Conservation (phyloP, 306 rosid genomes). For the Acacia crassicarpa region DNA sequence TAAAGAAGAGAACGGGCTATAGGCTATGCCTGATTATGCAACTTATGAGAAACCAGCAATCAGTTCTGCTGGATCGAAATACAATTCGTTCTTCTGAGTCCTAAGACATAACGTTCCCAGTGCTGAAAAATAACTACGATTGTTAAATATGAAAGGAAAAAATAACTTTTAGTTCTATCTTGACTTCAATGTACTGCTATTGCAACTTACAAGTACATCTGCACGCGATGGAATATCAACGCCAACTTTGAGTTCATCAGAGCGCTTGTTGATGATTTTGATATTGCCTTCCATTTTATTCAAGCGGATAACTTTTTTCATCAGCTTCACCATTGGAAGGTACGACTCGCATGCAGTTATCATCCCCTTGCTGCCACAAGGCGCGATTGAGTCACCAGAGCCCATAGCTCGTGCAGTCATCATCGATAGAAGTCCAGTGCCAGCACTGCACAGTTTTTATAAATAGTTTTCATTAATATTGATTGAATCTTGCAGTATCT, state of each 20-base stretch:
- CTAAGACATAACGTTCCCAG: background rate
- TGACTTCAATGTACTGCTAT: background rate
- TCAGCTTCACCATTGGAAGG: slow-evolving; percentile 95
- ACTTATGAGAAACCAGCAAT: background rate
- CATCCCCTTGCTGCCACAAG: slow-evolving; percentile 41
- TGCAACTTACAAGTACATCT: slow-evolving; percentile 68
- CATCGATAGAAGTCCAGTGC: slow-evolving; percentile 94
- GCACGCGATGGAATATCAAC: slow-evolving; percentile 68
- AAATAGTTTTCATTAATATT: background rate
- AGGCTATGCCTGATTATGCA: background rate
- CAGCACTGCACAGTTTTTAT: slow-evolving; percentile 57
- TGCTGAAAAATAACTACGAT: background rate
- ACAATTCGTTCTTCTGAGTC: background rate
- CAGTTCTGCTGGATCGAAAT: background rate
- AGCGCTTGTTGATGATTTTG: slow-evolving; percentile 72
- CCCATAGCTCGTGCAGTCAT: slow-evolving; percentile 92
- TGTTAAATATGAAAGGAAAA: background rate
- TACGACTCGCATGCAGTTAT: slow-evolving; percentile 93
- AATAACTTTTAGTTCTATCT: background rate
- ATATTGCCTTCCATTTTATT: slow-evolving; percentile 69
- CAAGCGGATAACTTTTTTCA: slow-evolving; percentile 69
- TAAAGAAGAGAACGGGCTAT: background rate
- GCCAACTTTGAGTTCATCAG: slow-evolving; percentile 81
- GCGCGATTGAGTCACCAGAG: slow-evolving; percentile 26
- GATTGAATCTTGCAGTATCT: background rate